phyloP scores from a whole-genome alignment of 306 rosid genomes.

The Rosa multiflora region DNA sequence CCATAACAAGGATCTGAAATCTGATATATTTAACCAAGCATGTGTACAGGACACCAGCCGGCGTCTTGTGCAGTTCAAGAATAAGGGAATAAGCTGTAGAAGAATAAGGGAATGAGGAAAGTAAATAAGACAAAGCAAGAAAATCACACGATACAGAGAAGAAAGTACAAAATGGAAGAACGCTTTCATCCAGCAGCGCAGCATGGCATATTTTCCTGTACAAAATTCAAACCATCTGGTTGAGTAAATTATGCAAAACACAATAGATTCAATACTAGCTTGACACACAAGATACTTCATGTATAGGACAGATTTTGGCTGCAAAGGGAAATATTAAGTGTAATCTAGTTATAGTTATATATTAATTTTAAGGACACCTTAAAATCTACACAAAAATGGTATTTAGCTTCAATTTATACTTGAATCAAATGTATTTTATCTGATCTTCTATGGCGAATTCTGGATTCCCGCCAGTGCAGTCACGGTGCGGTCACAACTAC shows the following conservation, averaged over 20 bases:
- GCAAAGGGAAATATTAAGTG: not conserved
- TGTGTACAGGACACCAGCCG: not conserved
- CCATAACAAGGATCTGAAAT: not conserved
- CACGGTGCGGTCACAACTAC: not conserved
- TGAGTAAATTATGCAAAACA: not conserved
- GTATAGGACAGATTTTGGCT: not conserved
- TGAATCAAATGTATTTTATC: not conserved
- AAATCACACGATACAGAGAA: not conserved
- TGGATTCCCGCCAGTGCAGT: not conserved
- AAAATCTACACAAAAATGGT: not conserved
- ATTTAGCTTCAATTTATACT: not conserved
- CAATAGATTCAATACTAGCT: conserved; percentile 1
- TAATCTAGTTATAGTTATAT: not conserved
- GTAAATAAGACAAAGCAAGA: conserved; percentile 3
- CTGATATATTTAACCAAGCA: not conserved
- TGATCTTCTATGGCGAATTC: not conserved
- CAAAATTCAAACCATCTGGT: not conserved
- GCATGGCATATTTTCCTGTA: not conserved
- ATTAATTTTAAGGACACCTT: not conserved
- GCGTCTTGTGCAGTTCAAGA: not conserved
- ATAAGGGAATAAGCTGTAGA: not conserved
- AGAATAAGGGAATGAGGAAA: not conserved
- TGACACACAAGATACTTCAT: not conserved
- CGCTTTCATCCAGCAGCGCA: not conserved
- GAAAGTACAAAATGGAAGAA: conserved; percentile 11